Percentiles rank a stretch among this genome's conserved stretches.
phyloP scores from a whole-genome alignment of 768 basidiomycete species.

The Inosperma sp. region DNA sequence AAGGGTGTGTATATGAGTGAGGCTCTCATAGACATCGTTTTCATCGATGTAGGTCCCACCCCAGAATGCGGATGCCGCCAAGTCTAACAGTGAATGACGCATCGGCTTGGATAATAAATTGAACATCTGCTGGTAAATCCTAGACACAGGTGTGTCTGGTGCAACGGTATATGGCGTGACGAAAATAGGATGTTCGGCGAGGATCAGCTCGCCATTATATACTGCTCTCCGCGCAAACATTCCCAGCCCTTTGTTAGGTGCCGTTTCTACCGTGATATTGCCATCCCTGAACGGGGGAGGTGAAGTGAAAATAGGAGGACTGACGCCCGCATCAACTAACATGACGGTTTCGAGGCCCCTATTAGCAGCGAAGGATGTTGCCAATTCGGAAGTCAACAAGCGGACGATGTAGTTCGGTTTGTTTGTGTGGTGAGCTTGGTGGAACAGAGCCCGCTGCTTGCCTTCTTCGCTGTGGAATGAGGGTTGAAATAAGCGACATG shows the following conservation, averaged over 20 bases:
- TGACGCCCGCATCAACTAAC: too few relatives aligned
- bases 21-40: constrained; percentile 20
- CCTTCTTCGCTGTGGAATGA: too few relatives aligned
- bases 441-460: too few relatives aligned
- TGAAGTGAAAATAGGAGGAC: too few relatives aligned
- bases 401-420: too few relatives aligned
- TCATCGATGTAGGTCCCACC: constrained; percentile 13
- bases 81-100: constrained; percentile 19
- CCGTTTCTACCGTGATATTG: too few relatives aligned
- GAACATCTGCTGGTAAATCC: constrained; percentile 26
- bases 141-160: constrained; percentile 16
- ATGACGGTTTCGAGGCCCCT: too few relatives aligned
- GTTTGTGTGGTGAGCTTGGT: too few relatives aligned
- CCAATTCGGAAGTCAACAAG: too few relatives aligned
- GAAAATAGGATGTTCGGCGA: constrained; percentile 32
- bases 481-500: too few relatives aligned
- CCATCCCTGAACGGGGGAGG: too few relatives aligned
- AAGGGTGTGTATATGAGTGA: constrained; percentile 31
- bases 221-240: constrained; percentile 25
- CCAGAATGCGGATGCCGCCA: constrained; percentile 13
- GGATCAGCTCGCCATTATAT: constrained; percentile 21
- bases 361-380: too few relatives aligned
- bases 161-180: constrained; percentile 32
- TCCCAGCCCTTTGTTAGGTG: constrained; percentile 21
- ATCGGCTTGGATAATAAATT: constrained; percentile 21